phyloP scores from a whole-genome alignment of 768 basidiomycete genomes.

The Hysterangium stoloniferum region DNA sequence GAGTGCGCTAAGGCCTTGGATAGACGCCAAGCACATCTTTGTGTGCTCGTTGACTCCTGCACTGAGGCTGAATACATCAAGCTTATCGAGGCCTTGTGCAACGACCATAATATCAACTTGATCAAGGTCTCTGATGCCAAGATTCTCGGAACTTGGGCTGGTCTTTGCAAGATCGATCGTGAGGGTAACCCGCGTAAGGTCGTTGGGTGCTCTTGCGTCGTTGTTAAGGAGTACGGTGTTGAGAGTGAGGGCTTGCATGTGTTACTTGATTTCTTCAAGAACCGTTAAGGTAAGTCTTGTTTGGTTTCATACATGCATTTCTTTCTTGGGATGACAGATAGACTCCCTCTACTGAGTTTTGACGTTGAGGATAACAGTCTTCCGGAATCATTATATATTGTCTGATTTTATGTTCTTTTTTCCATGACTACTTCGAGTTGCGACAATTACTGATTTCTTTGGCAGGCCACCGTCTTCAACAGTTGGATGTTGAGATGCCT shows the following conservation, averaged over 20 bases:
- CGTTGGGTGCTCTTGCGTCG: constrained; percentile 88
- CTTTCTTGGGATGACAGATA: constrained; percentile 63
- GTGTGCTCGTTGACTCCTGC: constrained; percentile 98
- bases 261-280: constrained; percentile 94
- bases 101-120: constrained; percentile 98
- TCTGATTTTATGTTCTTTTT: no score
- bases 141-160: constrained; percentile 96
- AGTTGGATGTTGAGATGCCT: no score
- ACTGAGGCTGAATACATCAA: constrained; percentile 99
- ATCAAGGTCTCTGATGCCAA: constrained; percentile 97
- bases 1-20: constrained; percentile 98
- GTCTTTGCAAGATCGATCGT: constrained; percentile 98
- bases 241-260: constrained; percentile 95
- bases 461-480: no score
- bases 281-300: constrained; percentile 50
- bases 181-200: constrained; percentile 98
- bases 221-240: constrained; percentile 94
- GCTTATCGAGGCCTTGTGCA: constrained; percentile 98
- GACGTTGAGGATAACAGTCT: constrained; percentile 68
- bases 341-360: constrained; percentile 87
- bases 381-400: constrained; percentile 81
- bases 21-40: constrained; percentile 97
- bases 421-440: no score
- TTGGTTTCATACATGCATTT: constrained; percentile 20
- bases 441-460: no score